Percentiles rank a stretch among this genome's conserved stretches.
Evolutionary conservation across 2,329 filamentous ascomycete species (phyloP).

Genomic region (Diplodia seriata): DNA sequence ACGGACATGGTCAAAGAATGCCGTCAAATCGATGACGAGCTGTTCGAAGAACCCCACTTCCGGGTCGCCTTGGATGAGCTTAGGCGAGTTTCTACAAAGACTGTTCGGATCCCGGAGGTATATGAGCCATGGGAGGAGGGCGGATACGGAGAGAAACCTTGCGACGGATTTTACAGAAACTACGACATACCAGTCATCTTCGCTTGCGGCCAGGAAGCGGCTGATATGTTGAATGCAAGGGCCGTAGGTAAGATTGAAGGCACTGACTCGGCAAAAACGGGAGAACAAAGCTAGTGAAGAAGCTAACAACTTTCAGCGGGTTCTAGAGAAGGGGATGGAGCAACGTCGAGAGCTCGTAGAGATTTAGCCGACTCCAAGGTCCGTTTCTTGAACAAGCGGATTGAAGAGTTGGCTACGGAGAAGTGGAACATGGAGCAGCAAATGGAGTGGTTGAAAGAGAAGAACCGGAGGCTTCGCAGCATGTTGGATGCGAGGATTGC

Average conservation of each 20-base stretch:
- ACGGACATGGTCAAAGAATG: neutral
- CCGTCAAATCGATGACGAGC: neutral
- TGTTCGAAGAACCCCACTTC: neutral
- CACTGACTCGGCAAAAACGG: neutral
- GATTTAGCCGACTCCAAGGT: neutral
- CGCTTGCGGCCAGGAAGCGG: neutral
- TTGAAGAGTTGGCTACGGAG: neutral
- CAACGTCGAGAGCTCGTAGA: neutral
- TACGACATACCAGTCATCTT: neutral
- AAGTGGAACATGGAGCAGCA: neutral
- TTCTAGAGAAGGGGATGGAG: neutral
- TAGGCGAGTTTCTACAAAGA: no score
- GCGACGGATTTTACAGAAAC: neutral
- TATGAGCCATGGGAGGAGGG: neutral
- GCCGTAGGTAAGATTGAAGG: neutral
- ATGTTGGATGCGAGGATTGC: conserved; percentile 2
- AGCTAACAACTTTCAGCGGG: neutral
- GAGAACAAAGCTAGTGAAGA: neutral
- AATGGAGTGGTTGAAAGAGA: conserved; percentile 8
- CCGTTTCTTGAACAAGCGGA: neutral
- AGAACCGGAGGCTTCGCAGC: neutral
- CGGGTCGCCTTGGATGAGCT: neutral
- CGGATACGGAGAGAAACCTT: neutral
- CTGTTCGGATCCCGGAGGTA: neutral
- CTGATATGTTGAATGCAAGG: neutral